Base-by-base conservation (phyloP, 2,329 filamentous ascomycete genomes). In the Cryphonectria japonica region DNA sequence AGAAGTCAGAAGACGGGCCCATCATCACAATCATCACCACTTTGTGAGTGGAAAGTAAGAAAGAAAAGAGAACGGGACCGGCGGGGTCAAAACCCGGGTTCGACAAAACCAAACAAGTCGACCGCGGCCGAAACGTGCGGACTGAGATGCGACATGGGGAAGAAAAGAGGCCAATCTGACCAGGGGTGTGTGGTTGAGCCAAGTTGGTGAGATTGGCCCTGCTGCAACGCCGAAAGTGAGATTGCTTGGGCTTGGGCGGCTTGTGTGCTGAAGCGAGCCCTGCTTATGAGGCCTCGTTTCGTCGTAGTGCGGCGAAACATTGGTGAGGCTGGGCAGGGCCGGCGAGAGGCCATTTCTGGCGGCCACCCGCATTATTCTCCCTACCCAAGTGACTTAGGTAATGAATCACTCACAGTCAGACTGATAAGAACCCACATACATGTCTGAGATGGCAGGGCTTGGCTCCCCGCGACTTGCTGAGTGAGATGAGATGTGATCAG, bases 261-360 rank as follows among this genome's bases (percentile, higher is more conserved):
- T 46, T 13, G 32, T 22, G 6, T 34, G 41, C 29, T 65, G 39
- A 52, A 65, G 63, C 41, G 39, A 34, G 41, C 37, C 43, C 61
- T 29, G 63, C 39, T 65, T 65, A 65, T 65, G 63, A n/a, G 63
- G 63, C 63, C 63, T 65, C 41, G 13, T 64, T 19, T 50, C 39
- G 63, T 50, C 26, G n/a, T n/a, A 65, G 63, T n/a, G 29, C 63
- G 14, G 63, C 41, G 43, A 50, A 50, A 65, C 41, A 64, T 39
- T 46, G 61, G 41, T 41, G 61, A 64, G n/a, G 41, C 61, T 29
- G 26, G 41, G 8, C 19, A 9, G 22, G 46, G 46, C 6, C 22
- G n/a, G 61, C 26, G 39, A 46, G 61, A 64, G 61, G 39, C 37
- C 39, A n/a, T 19, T 41, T 41, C 26, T 34, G 26, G 61, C 26